Conservation (phyloP, 345 rosid genomes). For the Aurinia saxatilis region DNA sequence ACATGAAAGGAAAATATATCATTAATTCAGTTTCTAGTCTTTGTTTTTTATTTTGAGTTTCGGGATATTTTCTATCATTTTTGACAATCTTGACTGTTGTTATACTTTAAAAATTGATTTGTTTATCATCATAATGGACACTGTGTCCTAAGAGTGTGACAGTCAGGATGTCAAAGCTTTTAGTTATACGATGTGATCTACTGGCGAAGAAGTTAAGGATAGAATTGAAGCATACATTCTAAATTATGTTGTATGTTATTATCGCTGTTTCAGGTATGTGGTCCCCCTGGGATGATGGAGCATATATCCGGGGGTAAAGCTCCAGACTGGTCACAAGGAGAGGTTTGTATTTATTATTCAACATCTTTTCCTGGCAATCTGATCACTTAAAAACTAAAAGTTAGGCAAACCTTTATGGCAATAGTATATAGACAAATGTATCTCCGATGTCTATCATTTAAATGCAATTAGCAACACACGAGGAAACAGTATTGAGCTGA, state of each 20-base stretch:
- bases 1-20: not conserved
- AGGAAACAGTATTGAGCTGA: not conserved
- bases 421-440: not conserved
- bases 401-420: not conserved
- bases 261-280: constrained; percentile 60
- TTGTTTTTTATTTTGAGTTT: not conserved
- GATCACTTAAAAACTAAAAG: not conserved
- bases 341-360: constrained; percentile 40
- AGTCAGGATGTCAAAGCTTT: not conserved
- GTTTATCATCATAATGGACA: not conserved
- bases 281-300: constrained; percentile 96
- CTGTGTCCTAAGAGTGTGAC: not conserved
- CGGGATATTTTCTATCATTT: not conserved
- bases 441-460: not conserved
- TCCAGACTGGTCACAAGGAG: constrained; percentile 82
- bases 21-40: not conserved
- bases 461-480: not conserved
- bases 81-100: not conserved
- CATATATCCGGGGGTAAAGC: constrained; percentile 90
- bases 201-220: not conserved
- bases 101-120: not conserved
- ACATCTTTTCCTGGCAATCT: not conserved
- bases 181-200: not conserved
- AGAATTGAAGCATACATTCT: not conserved
- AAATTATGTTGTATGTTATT: not conserved